Evolutionary conservation across 2,329 filamentous ascomycete genomes (phyloP).

Genomic region (Paraphaeosphaeria sporulosa): DNA sequence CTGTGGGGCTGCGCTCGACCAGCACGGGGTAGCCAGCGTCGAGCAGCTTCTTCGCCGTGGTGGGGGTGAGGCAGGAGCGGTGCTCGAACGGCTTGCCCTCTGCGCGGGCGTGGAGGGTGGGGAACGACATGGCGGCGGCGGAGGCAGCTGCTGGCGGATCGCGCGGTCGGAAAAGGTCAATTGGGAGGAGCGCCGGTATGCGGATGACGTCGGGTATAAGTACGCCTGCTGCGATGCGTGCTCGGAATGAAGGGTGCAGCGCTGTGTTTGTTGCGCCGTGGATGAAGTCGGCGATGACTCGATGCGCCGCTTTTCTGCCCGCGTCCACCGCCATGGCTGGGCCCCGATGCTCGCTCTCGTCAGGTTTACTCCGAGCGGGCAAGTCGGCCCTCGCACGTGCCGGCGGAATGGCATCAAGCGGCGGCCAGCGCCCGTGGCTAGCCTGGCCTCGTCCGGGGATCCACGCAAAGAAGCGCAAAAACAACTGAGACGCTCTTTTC

Average conservation of each 20-base stretch:
- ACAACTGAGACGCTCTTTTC: not conserved
- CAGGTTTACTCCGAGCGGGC: conserved; percentile 13
- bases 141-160: not conserved
- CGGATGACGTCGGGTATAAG: conserved; percentile 9
- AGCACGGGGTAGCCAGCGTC: conserved; percentile 51
- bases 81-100: conserved; percentile 53
- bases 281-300: conserved; percentile 31
- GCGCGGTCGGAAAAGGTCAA: not conserved
- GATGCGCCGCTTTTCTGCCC: conserved; percentile 29
- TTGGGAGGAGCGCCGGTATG: conserved; percentile 15
- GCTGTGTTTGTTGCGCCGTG: conserved; percentile 14
- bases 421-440: conserved; percentile 10
- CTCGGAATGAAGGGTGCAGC: conserved; percentile 27
- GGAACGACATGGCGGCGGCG: conserved; percentile 38
- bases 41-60: conserved; percentile 50
- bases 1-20: conserved; percentile 50
- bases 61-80: conserved; percentile 50
- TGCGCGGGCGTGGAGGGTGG: conserved; percentile 51
- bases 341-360: conserved; percentile 8
- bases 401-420: conserved; percentile 25
- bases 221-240: conserved; percentile 15
- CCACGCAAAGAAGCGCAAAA: conserved; percentile 3
- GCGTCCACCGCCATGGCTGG: conserved; percentile 9
- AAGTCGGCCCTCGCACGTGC: conserved; percentile 33
- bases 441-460: conserved; percentile 4